A percentile compares a stretch with the other conserved stretches of the same genome.
Evolutionary conservation across 108 stramenopile genomes (phyloP).

Genomic region (Cylindrotheca closterium): DNA sequence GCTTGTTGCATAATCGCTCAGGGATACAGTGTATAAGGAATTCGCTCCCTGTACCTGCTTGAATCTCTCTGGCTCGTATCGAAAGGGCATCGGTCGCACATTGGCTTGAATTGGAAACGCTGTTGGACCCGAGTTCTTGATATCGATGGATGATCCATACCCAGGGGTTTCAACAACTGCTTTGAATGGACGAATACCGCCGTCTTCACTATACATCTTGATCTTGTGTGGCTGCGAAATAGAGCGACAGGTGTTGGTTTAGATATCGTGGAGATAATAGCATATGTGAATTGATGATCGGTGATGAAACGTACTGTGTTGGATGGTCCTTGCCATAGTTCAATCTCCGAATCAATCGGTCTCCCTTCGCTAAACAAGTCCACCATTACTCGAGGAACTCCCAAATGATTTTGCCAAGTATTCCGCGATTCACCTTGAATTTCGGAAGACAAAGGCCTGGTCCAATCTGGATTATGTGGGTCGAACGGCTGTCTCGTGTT

Average conservation of each 20-base stretch:
- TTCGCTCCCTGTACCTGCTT: constrained; percentile 1
- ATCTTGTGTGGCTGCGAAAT: constrained; percentile 58
- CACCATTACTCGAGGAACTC: background rate
- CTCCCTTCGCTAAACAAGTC: constrained; percentile 62
- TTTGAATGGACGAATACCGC: constrained; percentile 58
- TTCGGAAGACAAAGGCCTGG: background rate
- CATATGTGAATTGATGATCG: constrained; percentile 64
- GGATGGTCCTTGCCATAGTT: constrained; percentile 72
- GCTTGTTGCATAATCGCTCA: constrained; percentile 11
- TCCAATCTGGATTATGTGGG: background rate
- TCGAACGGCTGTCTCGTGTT: background rate
- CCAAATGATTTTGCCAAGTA: constrained; percentile 12
- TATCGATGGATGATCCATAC: constrained; percentile 53
- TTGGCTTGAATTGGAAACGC: constrained; percentile 63
- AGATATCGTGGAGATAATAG: constrained; percentile 29
- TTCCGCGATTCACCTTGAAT: constrained; percentile 21
- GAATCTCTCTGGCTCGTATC: background rate
- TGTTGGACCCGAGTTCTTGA: constrained; percentile 59
- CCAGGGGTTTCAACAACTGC: constrained; percentile 63
- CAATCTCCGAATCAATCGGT: constrained; percentile 65
- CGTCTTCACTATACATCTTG: constrained; percentile 67
- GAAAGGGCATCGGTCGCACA: constrained; percentile 12
- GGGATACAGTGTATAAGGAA: constrained; percentile 1
- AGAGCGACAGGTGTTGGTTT: background rate
- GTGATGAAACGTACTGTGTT: constrained; percentile 68